Conservation (phyloP, 208 protist genomes). For the Trypanosoma cruzi region DNA sequence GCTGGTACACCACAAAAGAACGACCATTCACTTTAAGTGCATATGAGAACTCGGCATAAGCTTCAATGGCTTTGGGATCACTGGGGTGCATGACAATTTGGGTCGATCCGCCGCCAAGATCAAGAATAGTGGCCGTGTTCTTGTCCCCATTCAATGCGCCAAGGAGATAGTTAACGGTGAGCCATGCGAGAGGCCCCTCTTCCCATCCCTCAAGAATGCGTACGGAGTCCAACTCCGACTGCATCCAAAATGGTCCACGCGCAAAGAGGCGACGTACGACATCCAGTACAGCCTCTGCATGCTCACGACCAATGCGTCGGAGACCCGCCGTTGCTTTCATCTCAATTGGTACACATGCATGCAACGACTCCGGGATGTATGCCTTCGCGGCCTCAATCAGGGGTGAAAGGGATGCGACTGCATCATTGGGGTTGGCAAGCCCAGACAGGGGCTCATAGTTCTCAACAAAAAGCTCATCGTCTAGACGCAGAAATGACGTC, state of each 20-base stretch:
- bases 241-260: slow-evolving; percentile 44
- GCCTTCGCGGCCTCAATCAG: slow-evolving; percentile 39
- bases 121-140: slow-evolving; percentile 54
- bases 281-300: slow-evolving; percentile 37
- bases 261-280: slow-evolving; percentile 33
- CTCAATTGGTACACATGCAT: slow-evolving; percentile 55
- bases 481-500: slow-evolving; percentile 31
- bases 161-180: slow-evolving; percentile 85
- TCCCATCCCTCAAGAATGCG: slow-evolving; percentile 79
- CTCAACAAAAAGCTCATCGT: slow-evolving; percentile 55
- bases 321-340: slow-evolving; percentile 79
- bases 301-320: slow-evolving; percentile 45
- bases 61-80: slow-evolving; percentile 10
- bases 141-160: slow-evolving; percentile 13
- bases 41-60: slow-evolving; percentile 20
- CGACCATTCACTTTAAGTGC: slow-evolving; percentile 33
- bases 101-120: slow-evolving; percentile 83
- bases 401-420: slow-evolving; percentile 34
- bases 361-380: slow-evolving; percentile 41
- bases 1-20: slow-evolving; percentile 62
- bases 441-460: slow-evolving; percentile 48
- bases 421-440: slow-evolving; percentile 27
- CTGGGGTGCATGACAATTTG: slow-evolving; percentile 76
- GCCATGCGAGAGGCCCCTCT: slow-evolving; percentile 82
- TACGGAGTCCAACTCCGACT: slow-evolving; percentile 40